Base-by-base conservation (phyloP, 352 stramenopile genomes). In the Halophytophthora polymorphica region DNA sequence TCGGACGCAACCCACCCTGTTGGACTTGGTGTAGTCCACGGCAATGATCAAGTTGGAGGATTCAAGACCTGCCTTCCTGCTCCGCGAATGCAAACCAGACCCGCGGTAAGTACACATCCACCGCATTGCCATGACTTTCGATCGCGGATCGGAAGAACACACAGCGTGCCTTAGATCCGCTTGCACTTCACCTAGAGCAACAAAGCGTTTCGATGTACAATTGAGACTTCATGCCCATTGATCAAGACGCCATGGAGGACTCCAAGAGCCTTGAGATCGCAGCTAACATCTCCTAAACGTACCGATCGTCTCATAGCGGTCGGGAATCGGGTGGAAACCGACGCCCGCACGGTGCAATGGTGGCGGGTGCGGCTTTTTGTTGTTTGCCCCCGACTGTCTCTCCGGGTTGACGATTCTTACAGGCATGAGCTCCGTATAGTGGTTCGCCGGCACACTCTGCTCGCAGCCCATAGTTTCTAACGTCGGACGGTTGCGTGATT, bases 11-110 rank as follows among this genome's bases (percentile, higher is more conserved):
- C 50, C 23, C 35, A 85, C 73, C 61, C 78, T 74, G 55, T 87
- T 84, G 39, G 71, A 76, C 39, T 86, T 81, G 14, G 81, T 91
- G 38, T 77, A 89, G 47, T 87, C 75, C n/a, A 87, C 64, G 63
- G 64, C 61, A 8, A 84, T 45, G 19, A 84, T 54, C 12, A 86
- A 37, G 50, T 82, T 81, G 3, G 68, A 81, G 8, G 71, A 78
- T 44, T 86, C 74, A 11, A 86, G 21, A 31, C 44, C 44, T 14
- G 44, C 44, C n/a, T 50, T 50, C 44, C 44, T 50, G 15, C 35
- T n/a, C n/a, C n/a, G n/a, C n/a, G n/a, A n/a, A n/a, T n/a, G n/a
- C n/a, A n/a, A n/a, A n/a, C n/a, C n/a, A n/a, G n/a, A n/a, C n/a
- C n/a, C n/a, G n/a, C n/a, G n/a, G n/a, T n/a, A n/a, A n/a, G n/a